Conservation (phyloP, 768 basidiomycete genomes). For the button mushroom (Agaricus bisporus) region DNA sequence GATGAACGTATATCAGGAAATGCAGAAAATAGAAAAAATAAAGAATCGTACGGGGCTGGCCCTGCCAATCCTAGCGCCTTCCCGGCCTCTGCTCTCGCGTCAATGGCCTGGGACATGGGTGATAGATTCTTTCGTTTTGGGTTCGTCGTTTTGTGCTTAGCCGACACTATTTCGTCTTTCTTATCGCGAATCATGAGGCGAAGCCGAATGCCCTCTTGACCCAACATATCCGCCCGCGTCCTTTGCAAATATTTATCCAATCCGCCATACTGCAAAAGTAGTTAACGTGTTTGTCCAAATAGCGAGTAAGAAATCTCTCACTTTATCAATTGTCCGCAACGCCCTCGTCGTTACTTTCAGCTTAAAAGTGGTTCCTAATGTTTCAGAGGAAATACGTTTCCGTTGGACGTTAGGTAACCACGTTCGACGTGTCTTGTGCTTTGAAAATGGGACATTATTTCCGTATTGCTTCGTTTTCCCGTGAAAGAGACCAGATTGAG, state of each 20-base stretch:
- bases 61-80: slow-evolving; percentile 21
- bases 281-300: neutral
- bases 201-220: slow-evolving; percentile 42
- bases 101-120: slow-evolving; percentile 14
- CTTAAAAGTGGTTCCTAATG: slow-evolving; percentile 48
- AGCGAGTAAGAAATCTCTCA: slow-evolving; percentile 22
- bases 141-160: neutral
- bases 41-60: slow-evolving; percentile 18
- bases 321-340: slow-evolving; percentile 80
- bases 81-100: slow-evolving; percentile 20
- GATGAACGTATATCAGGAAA: no score
- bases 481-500: slow-evolving; percentile 77
- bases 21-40: no score
- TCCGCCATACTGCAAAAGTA: slow-evolving; percentile 48
- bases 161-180: slow-evolving; percentile 3
- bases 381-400: slow-evolving; percentile 67
- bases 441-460: slow-evolving; percentile 87
- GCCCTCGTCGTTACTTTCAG: slow-evolving; percentile 75
- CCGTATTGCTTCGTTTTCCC: slow-evolving; percentile 76
- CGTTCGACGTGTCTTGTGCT: slow-evolving; percentile 78
- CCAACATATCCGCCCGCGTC: slow-evolving; percentile 28
- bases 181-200: slow-evolving; percentile 29
- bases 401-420: slow-evolving; percentile 87
- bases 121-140: neutral
- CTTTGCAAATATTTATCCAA: slow-evolving; percentile 62